Base-by-base conservation (phyloP, 768 basidiomycete genomes). In the Ramaria sp. region DNA sequence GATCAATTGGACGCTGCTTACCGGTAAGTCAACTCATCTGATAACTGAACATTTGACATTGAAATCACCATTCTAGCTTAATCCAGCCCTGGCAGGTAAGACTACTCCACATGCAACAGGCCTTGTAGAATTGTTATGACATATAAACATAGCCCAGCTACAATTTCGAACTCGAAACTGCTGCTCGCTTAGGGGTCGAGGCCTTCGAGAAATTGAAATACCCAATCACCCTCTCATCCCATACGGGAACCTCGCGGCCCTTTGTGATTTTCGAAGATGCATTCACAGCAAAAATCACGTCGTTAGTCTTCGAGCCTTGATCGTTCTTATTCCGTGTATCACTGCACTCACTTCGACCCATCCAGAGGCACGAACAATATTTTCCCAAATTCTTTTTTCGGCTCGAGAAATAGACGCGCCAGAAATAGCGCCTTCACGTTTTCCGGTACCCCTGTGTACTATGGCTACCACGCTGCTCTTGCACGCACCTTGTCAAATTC, bases 201-300 rank as follows among this genome's bases (percentile, higher is more conserved):
- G 73, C 68, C 1, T 69, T 70, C 48, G 72, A 72, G 47, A 74
- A 74, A 61, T 66, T 74, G 1, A 68, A 69, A 45, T 66, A 67
- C 54, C 66, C 60, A 5, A 56, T 73, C 9, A 31, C 24, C 1
- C 51, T 33, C 24, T 17, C 51, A 13, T 34, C 13, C 4, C 17
- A 24, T 2, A 37, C 51, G 33, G 33, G 37, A 27, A 1, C 49
- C 65, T 45, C 53, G 1, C 41, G 15, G 17, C 13, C 31, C 12
- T 65, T 62, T 15, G 64, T 72, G 53, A 67, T 74, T 4, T 74
- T 73, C 59, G 70, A 73, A 53, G 70, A 74, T 62, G 69, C 57
- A 3, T 67, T 63, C 19, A 66, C 63, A 38, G 72, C 68, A 10
- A 63, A 69, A 20, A 54, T 73, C 10, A 63, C 70, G 12, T 65